Base-by-base conservation (phyloP, 179 eudicot genomes). In the Silene coronaria region DNA sequence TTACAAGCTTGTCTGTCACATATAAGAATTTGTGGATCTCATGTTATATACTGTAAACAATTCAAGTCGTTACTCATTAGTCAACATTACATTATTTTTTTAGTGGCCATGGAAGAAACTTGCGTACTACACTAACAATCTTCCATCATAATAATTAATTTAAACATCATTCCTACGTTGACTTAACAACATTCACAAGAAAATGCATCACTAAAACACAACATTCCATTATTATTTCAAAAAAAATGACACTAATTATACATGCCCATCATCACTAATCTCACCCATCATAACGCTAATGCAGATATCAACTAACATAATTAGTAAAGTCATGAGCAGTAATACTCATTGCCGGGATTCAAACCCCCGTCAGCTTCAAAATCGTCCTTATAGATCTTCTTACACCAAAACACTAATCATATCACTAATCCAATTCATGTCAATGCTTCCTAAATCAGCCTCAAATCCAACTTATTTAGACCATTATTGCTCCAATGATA, bases 171-270 rank as follows among this genome's bases (percentile, higher is more conserved):
- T 38, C 23, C 28, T 68, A 14, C 23, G n/a, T 21, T 38, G 30
- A 21, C 10, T 45, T 19, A 67, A 42, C 7, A 24, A 68, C 7
- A 24, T 22, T 68, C 72, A 68, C 57, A 23, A 69, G 10, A 22
- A 22, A 3, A 21, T 67, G 55, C 30, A 69, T 4, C 3, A 1
- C 60, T 13, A 70, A 6, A 70, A 70, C 32, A 45, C 14, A 22
- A 22, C 27, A 70, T 13, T 17, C 6, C 73, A 46, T 23, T 22
- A 68, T n/a, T n/a, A 3, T 45, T 22, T 3, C 48, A 69, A 69
- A 69, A 69, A 69, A 69, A 69, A 69, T 69, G 72, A 6, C 48
- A 67, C 48, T 67, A 67, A 65, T 65, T 65, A 65, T 65, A 65
- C 24, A 32, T 65, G 24, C 11, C 45, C 10, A 32, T 17, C 70